These are phyloP conservation scores for Fremontodendron californicum DNA, from an alignment of 345 rosid genomes.

Conservation along the genomic window DNA sequence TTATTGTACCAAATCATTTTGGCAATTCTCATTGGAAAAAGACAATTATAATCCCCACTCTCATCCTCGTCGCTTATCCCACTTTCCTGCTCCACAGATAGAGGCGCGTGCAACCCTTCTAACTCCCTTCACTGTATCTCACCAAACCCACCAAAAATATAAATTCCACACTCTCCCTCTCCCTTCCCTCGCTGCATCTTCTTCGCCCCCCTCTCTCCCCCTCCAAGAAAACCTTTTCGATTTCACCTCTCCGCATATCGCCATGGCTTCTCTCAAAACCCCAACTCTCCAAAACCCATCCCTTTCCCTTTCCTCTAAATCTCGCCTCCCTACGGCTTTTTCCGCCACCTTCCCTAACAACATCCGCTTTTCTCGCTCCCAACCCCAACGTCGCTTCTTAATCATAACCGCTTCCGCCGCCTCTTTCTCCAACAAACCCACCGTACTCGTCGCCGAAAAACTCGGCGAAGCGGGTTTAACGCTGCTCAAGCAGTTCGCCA, in stretches of 20 bases:
- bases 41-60: neutral
- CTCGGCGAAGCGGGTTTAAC: constrained; percentile 71
- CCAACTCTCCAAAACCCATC: constrained; percentile 31
- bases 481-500: constrained; percentile 55
- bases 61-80: neutral
- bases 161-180: constrained; percentile 1
- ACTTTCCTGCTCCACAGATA: neutral
- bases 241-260: neutral
- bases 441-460: constrained; percentile 80
- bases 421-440: constrained; percentile 53
- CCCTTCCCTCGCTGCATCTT: neutral
- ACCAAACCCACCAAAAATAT: constrained; percentile 20
- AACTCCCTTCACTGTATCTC: neutral
- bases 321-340: constrained; percentile 26
- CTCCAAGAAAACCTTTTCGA: neutral
- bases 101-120: neutral
- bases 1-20: neutral
- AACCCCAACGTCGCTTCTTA: constrained; percentile 18
- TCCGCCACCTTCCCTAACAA: constrained; percentile 18
- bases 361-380: constrained; percentile 22
- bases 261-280: constrained; percentile 33
- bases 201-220: neutral
- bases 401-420: constrained; percentile 26
- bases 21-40: neutral
- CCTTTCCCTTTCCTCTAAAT: constrained; percentile 36